Evolutionary conservation across 2,329 filamentous ascomycete species (phyloP).

Genomic region (Aureobasidium sp.): DNA sequence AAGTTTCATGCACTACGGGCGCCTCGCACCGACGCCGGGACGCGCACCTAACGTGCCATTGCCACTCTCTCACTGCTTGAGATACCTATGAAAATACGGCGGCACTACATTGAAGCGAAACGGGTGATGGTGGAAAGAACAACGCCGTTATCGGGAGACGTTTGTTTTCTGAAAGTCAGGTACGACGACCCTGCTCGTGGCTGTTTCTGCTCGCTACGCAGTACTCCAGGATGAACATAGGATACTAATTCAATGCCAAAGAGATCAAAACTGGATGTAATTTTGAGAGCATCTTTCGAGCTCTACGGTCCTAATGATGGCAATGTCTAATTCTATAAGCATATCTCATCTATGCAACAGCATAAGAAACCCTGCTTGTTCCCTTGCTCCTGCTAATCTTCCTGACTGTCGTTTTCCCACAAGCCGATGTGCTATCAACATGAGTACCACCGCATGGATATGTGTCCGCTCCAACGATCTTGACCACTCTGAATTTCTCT

Average conservation of each 20-base stretch:
- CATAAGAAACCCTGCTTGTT: slow-evolving; percentile 44
- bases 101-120: neutral
- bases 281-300: no score
- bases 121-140: neutral
- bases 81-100: neutral
- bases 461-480: slow-evolving; percentile 58
- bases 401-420: slow-evolving; percentile 55
- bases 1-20: neutral
- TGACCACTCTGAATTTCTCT: slow-evolving; percentile 57
- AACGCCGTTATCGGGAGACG: neutral
- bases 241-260: neutral
- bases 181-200: neutral
- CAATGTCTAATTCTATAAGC: neutral
- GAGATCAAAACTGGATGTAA: no score
- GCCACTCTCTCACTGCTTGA: neutral
- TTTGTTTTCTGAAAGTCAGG: neutral
- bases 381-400: slow-evolving; percentile 61
- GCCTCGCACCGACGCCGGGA: neutral
- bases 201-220: neutral
- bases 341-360: neutral
- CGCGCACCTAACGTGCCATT: neutral
- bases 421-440: slow-evolving; percentile 51
- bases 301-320: neutral
- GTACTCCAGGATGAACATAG: neutral
- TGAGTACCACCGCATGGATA: slow-evolving; percentile 73